Evolutionary conservation across 2,329 filamentous ascomycete genomes (phyloP).

Genomic region (Xylariales sp.): DNA sequence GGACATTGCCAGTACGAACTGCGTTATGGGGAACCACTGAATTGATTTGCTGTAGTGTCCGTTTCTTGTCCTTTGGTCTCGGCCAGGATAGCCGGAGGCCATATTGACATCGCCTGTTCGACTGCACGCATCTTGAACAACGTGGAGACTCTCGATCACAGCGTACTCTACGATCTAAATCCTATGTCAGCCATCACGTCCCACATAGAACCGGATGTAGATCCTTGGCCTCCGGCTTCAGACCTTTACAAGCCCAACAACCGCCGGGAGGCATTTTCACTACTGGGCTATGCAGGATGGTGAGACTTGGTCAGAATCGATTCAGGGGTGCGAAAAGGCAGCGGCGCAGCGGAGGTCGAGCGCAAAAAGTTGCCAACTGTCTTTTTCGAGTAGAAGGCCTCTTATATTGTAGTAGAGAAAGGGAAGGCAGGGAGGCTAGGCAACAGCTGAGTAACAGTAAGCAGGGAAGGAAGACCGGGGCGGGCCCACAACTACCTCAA

Average conservation of each 20-base stretch:
- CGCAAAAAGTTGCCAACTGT: neutral
- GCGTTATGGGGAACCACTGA: neutral
- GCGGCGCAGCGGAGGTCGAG: no score
- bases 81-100: slow-evolving; percentile 5
- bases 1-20: neutral
- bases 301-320: no score
- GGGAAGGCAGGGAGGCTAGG: no score
- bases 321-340: no score
- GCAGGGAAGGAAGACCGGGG: no score
- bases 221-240: no score
- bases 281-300: neutral
- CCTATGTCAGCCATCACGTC: no score
- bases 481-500: no score
- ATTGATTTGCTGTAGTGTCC: neutral
- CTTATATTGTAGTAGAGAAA: no score
- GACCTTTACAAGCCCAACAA: slow-evolving; percentile 3
- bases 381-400: no score
- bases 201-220: no score
- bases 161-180: neutral
- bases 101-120: neutral
- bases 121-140: neutral
- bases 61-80: neutral
- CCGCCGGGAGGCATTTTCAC: neutral
- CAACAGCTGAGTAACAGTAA: no score
- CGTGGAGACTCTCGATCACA: neutral